These are phyloP conservation scores for Dalbergia oliveri DNA, from an alignment of 306 rosid species.

Conservation along the genomic window DNA sequence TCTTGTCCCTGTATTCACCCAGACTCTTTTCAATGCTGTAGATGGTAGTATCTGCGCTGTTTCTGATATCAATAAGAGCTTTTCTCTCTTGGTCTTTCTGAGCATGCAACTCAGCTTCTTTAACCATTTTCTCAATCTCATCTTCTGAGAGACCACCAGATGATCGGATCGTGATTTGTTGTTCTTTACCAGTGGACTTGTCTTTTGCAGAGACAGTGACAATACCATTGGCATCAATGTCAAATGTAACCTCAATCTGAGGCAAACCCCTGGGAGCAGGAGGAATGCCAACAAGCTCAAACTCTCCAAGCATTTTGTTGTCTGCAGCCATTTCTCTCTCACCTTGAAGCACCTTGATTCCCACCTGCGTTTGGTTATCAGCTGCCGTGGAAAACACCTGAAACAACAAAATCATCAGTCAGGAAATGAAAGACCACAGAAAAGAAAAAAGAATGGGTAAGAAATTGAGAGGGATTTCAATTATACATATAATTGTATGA, in stretches of 20 bases:
- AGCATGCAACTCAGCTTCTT: conserved; percentile 88
- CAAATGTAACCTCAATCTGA: conserved; percentile 86
- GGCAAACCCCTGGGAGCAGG: conserved; percentile 90
- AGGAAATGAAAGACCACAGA: neutral
- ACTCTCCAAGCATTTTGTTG: conserved; percentile 82
- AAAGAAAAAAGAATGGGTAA: neutral
- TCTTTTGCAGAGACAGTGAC: conserved; percentile 92
- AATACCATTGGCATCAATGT: conserved; percentile 90
- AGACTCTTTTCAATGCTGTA: conserved; percentile 89
- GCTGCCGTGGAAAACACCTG: conserved; percentile 92
- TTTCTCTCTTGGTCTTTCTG: conserved; percentile 88
- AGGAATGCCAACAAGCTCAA: conserved; percentile 80
- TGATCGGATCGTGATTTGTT: conserved; percentile 85
- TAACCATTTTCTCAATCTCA: conserved; percentile 87
- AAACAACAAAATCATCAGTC: conserved; percentile 9
- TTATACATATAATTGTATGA: neutral
- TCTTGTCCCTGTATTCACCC: conserved; percentile 76
- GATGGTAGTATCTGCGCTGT: conserved; percentile 82
- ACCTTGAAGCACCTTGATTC: conserved; percentile 88
- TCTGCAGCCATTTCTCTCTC: conserved; percentile 92
- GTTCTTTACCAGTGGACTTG: conserved; percentile 87
- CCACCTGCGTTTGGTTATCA: conserved; percentile 89
- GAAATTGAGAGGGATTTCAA: neutral
- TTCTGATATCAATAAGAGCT: conserved; percentile 73
- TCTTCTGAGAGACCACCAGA: conserved; percentile 84